Evolutionary conservation across 2,329 filamentous ascomycete genomes (phyloP).

Genomic region (Penicillium sp.): DNA sequence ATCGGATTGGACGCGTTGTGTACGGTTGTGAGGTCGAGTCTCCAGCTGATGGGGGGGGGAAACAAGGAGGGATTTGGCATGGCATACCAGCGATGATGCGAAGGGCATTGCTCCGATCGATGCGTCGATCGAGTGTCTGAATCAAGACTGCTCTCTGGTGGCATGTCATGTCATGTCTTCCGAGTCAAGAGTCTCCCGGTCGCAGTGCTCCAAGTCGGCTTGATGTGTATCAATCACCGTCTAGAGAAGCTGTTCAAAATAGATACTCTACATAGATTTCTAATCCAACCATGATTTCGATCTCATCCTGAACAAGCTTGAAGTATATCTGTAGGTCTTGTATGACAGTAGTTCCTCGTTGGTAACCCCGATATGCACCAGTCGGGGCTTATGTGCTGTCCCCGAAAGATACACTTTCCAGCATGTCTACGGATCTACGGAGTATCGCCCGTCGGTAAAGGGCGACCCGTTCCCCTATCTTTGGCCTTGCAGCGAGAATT

Average conservation of each 20-base stretch:
- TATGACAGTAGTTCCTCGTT: not conserved
- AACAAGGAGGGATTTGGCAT: not conserved
- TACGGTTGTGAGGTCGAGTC: conserved; percentile 10
- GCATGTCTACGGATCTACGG: not conserved
- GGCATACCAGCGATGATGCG: not conserved
- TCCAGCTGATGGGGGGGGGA: not conserved
- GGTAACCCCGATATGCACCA: not conserved
- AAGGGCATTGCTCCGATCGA: not conserved
- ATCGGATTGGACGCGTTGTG: conserved; percentile 46
- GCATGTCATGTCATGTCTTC: not conserved
- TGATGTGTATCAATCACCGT: not conserved
- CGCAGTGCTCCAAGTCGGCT: not conserved
- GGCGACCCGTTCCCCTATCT: conserved; percentile 6
- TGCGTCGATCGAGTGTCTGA: not conserved
- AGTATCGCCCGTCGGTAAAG: conserved; percentile 3
- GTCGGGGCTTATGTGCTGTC: not conserved
- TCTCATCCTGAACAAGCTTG: not conserved
- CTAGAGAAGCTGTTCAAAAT: not conserved
- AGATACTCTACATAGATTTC: not conserved
- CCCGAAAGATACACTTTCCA: no score
- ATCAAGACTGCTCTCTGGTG: not conserved
- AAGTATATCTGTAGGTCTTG: not conserved
- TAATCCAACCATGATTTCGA: not conserved
- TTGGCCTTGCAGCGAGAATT: not conserved
- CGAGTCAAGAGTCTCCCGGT: not conserved